Percentiles rank a stretch among this genome's conserved stretches.
Conservation (phyloP, 768 basidiomycete genomes). For the Phanerodontia chrysosporium region DNA sequence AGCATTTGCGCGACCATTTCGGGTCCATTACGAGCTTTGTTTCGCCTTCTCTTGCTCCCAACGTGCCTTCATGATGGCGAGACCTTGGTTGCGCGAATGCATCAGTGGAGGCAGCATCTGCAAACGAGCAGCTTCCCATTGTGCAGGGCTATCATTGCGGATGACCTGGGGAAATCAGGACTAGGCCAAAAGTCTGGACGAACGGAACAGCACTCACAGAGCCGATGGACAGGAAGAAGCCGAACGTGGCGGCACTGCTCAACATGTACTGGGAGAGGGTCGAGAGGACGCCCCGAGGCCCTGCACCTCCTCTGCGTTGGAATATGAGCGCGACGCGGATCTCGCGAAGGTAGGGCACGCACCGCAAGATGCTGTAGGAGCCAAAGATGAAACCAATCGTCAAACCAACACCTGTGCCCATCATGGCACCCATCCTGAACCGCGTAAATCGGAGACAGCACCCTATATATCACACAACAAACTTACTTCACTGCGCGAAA, state of each 20-base stretch:
- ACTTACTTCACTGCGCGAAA: slow-evolving; percentile 26
- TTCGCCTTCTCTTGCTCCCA: slow-evolving; percentile 46
- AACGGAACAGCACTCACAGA: slow-evolving; percentile 50
- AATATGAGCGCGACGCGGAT: not conserved
- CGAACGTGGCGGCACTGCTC: slow-evolving; percentile 94
- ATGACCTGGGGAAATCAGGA: slow-evolving; percentile 63
- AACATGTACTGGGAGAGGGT: slow-evolving; percentile 99
- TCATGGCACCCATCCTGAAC: slow-evolving; percentile 82
- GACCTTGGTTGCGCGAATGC: slow-evolving; percentile 64
- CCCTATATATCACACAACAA: not conserved
- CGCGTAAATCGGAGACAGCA: not conserved
- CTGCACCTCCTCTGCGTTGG: slow-evolving; percentile 70
- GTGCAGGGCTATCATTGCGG: slow-evolving; percentile 70
- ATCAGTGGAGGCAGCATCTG: slow-evolving; percentile 54
- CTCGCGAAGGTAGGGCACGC: slow-evolving; percentile 21
- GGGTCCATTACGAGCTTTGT: not conserved
- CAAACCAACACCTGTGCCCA: slow-evolving; percentile 91
- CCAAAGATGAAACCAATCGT: slow-evolving; percentile 99
- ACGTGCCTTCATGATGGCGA: slow-evolving; percentile 63
- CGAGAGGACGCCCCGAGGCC: slow-evolving; percentile 83
- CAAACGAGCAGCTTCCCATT: slow-evolving; percentile 59
- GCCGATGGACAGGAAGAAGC: slow-evolving; percentile 94
- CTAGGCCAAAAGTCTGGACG: not conserved
- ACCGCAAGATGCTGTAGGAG: slow-evolving; percentile 88
- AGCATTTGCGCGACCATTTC: too few species aligned